Conservation (phyloP, 2,329 filamentous ascomycete species). For the Hymenoscyphus infarciens region DNA sequence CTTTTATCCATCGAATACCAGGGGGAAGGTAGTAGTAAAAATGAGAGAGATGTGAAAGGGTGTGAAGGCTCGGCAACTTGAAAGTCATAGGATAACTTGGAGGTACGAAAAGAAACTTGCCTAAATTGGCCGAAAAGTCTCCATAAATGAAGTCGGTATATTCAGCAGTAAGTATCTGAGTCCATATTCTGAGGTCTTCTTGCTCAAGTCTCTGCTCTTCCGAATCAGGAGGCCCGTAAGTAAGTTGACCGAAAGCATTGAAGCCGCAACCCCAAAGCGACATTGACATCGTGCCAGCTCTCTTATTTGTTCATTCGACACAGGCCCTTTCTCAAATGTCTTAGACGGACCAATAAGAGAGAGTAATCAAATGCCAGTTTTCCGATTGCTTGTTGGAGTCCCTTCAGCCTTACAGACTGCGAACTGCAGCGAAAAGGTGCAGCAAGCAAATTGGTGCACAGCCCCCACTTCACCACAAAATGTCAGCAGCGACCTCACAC, state of each 20-base stretch:
- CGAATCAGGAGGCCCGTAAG: constrained; percentile 33
- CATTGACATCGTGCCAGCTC: not conserved
- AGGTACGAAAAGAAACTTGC: not conserved
- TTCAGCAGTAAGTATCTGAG: not conserved
- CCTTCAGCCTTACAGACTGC: not conserved
- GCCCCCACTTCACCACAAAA: not conserved
- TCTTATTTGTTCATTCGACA: not conserved
- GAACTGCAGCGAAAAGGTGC: not conserved
- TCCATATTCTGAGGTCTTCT: not conserved
- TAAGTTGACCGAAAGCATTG: constrained; percentile 57
- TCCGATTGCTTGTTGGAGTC: not conserved
- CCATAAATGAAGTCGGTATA: not conserved
- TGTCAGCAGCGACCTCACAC: not conserved
- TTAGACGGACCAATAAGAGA: not conserved
- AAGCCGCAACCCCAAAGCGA: constrained; percentile 51
- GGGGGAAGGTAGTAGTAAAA: too few relatives aligned
- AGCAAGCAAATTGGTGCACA: not conserved
- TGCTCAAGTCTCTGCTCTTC: not conserved
- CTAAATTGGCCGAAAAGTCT: not conserved
- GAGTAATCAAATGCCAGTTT: not conserved
- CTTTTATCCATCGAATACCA: too few relatives aligned
- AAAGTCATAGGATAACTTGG: not conserved
- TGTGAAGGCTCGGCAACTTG: not conserved
- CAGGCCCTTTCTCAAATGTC: not conserved
- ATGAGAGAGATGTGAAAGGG: too few relatives aligned